Evolutionary conservation across 108 stramenopile genomes (phyloP), one percentile per base, ranked within the genome.

Genomic region (Cyclotella atomus): DNA sequence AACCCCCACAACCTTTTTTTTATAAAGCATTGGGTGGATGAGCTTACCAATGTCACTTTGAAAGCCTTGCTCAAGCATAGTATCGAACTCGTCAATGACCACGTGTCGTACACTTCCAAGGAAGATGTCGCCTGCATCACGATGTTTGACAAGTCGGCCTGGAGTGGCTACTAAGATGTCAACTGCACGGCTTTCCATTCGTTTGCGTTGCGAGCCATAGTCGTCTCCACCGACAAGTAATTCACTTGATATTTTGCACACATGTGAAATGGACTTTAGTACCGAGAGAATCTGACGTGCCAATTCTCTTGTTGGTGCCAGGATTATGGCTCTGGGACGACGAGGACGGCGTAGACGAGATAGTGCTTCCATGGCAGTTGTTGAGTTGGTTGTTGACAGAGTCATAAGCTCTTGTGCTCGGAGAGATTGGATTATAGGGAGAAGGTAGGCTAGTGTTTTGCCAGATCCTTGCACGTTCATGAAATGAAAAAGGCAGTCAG

Each of bases 61-160:
- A 76, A 99, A 99, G 19, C 98, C 98, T 70, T 98, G 96, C 65
- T 96, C 97, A 33, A 98, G 79, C 95, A 99, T 97, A 54, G 98
- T 99, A 87, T 99, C 98, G 81, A 97, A 92, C 90, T 99, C 98
- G 84, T 99, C 98, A 57, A 99, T 69, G 21, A 99, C 93, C 21
- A 98, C 84, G 47, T 87, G 71, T 25, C 80, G 61, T 5, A 79
- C 70, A 46, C 63, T 61, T 24, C 91, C 90, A 50, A 95, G 68
- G 66, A 88, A 94, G 8, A 97, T 68, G 83, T 92, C 85, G 0
- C 88, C 89, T 15, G 85, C 84, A 60, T 99, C 89, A 62, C 92
- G 89, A 83, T 97, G 98, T 81, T 99, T 92, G 15, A 96, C 73
- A 43, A 99, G 67, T 55, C 98, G 81, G 45, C 98, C 98, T 9